Evolutionary conservation across 2,329 filamentous ascomycete genomes (phyloP), one percentile per base, ranked within the genome.

Genomic region (Graphilbum sp.): DNA sequence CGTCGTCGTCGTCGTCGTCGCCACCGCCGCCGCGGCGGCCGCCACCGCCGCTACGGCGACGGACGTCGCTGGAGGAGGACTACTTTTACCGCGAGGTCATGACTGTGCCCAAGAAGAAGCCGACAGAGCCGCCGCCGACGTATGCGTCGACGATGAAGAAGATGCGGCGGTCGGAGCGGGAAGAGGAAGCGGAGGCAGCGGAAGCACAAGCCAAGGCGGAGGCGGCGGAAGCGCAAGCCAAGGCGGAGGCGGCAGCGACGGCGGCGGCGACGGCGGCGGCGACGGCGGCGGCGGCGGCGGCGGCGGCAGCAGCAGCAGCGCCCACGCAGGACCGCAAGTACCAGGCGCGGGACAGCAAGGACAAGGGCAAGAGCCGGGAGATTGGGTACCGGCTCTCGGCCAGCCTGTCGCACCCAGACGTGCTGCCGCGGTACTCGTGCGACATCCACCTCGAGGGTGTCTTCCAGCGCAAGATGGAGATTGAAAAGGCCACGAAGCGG

Each of bases 401-500:
- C 18, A 32, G 30, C 16, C 7, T 18, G 6, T 7, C 8, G 6
- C 6, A 7, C 13, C 51, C 56, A 29, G 68, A 73, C 45, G 48
- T 52, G 23, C 55, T 75, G 27, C 72, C 73, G n/a, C 47, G 52
- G 19, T 78, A 78, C 51, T 67, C 67, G 35, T 72, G 63, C 47
- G 65, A 62, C 49, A 63, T 77, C 39, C 58, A 61, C 39, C 54
- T 72, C 35, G 66, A 74, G 50, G 68, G 63, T 20, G 59, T 75
- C 6, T 75, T 77, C 49, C 58, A 64, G 46, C 67, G 67, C 50
- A 80, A 79, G 57, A 69, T 74, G 58, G 77, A 83, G 54, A 66
- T 81, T 40, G 66, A 73, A 43, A 67, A 75, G 41, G 71, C 75
- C 6, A 75, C 72, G 45, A 72, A 76, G 50, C 60, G 71, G 34